These are phyloP conservation scores for Ceratocystis destructans DNA, from an alignment of 2,329 filamentous ascomycete species.

Conservation along the genomic window DNA sequence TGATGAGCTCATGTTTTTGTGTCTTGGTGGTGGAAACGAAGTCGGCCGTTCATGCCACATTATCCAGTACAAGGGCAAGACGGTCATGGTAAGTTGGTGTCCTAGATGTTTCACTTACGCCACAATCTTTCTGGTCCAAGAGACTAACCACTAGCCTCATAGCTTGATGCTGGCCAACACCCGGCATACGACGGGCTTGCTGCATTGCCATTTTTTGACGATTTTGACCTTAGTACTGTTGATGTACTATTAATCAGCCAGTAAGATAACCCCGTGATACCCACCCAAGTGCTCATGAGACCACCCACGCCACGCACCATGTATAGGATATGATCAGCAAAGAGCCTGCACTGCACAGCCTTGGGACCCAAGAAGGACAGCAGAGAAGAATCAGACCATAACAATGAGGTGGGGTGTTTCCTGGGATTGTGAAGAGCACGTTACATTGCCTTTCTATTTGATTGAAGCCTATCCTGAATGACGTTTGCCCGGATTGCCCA, in stretches of 20 bases:
- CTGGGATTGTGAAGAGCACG: constrained; percentile 4
- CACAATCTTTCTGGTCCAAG: background rate
- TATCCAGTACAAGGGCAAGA: constrained; percentile 97
- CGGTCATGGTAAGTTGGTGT: constrained; percentile 63
- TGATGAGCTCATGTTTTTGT: constrained; percentile 89
- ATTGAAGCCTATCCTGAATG: constrained; percentile 10
- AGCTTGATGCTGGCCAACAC: constrained; percentile 96
- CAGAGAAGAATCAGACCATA: background rate
- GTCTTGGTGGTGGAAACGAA: constrained; percentile 89
- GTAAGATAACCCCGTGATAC: constrained; percentile 48
- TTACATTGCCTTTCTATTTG: constrained; percentile 5
- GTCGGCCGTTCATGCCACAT: constrained; percentile 96
- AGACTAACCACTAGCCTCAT: constrained; percentile 21
- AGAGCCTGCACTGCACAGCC: background rate
- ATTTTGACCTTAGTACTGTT: constrained; percentile 94
- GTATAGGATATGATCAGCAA: constrained; percentile 1
- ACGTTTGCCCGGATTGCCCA: background rate
- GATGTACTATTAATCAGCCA: constrained; percentile 97
- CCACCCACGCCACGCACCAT: background rate
- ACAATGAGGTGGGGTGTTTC: constrained; percentile 5
- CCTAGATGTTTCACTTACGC: background rate
- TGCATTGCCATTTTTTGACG: constrained; percentile 91
- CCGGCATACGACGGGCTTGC: constrained; percentile 91
- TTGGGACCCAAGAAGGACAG: background rate
- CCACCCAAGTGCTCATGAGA: background rate